Conservation (phyloP, 768 basidiomycete genomes). For the Pleurotus citrinopileatus region DNA sequence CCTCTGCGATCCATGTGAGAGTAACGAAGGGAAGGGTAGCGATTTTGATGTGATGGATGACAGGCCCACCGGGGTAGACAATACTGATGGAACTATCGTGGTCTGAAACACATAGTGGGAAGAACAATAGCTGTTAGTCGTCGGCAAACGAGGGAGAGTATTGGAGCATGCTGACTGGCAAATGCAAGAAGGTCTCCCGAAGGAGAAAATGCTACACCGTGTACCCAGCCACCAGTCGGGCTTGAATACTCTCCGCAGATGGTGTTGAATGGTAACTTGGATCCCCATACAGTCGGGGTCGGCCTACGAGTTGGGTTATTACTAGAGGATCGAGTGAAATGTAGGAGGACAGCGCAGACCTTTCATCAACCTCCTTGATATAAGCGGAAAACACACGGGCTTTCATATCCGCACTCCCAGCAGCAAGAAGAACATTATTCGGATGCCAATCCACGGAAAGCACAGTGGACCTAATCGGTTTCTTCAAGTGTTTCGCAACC, state of each 20-base stretch:
- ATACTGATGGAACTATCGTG: slow-evolving; percentile 94
- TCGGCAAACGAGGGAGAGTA: not conserved
- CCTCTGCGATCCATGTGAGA: slow-evolving; percentile 83
- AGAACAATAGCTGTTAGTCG: slow-evolving; percentile 1
- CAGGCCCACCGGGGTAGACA: slow-evolving; percentile 84
- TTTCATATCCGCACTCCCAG: slow-evolving; percentile 97
- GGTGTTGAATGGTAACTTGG: slow-evolving; percentile 96
- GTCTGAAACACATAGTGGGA: slow-evolving; percentile 41
- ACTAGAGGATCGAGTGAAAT: not conserved
- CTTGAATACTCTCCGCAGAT: slow-evolving; percentile 92
- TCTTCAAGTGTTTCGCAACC: slow-evolving; percentile 96
- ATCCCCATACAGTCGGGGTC: slow-evolving; percentile 91
- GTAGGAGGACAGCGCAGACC: slow-evolving; percentile 41
- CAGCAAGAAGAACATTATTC: slow-evolving; percentile 95
- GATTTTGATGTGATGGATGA: slow-evolving; percentile 70
- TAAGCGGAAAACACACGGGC: slow-evolving; percentile 97
- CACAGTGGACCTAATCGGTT: slow-evolving; percentile 94
- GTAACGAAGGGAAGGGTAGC: slow-evolving; percentile 81
- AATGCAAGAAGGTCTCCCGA: slow-evolving; percentile 94
- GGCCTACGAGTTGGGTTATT: slow-evolving; percentile 54
- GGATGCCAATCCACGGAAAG: slow-evolving; percentile 97
- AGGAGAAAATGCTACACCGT: slow-evolving; percentile 93
- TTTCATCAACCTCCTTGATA: slow-evolving; percentile 96
- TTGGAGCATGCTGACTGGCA: slow-evolving; percentile 71
- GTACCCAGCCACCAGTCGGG: slow-evolving; percentile 95